Percentiles rank a stretch among this genome's conserved stretches.
These are phyloP conservation scores for Platanthera zijinensis DNA, from an alignment of 106 monocot genomes.

Conservation along the genomic window DNA sequence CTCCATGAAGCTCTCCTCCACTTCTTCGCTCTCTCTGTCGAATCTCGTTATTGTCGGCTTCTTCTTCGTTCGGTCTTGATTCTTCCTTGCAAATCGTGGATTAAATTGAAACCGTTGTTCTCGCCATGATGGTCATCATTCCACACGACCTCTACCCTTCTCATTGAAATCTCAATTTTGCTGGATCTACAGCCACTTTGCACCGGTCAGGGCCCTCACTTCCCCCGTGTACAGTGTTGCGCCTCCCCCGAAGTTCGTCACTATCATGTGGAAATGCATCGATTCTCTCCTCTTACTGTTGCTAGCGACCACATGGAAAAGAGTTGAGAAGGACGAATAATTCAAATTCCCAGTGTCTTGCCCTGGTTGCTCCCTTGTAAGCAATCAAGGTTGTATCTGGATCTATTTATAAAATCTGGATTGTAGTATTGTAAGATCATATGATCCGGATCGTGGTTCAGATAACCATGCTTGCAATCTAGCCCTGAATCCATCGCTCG, in stretches of 20 bases:
- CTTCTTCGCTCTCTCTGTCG: no score
- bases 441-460: conserved; percentile 32
- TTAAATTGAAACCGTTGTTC: no score
- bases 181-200: conserved; percentile 42
- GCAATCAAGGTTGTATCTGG: no score
- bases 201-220: conserved; percentile 31
- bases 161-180: conserved; percentile 39
- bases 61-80: no score
- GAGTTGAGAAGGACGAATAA: conserved; percentile 60
- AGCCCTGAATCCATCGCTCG: conserved; percentile 76
- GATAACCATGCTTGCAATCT: conserved; percentile 33
- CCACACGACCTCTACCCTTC: conserved; percentile 59
- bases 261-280: conserved; percentile 66
- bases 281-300: conserved; percentile 18
- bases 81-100: not conserved
- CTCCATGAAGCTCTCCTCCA: no score
- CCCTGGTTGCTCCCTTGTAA: conserved; percentile 57
- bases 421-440: conserved; percentile 63
- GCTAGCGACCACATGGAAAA: conserved; percentile 21
- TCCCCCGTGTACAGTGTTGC: conserved; percentile 32
- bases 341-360: conserved; percentile 74
- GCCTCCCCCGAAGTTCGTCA: conserved; percentile 52
- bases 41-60: no score
- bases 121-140: conserved; percentile 44
- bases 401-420: not conserved